Conservation (phyloP, 1,284 basidiomycete species). For the Garcileccinum viscosum region DNA sequence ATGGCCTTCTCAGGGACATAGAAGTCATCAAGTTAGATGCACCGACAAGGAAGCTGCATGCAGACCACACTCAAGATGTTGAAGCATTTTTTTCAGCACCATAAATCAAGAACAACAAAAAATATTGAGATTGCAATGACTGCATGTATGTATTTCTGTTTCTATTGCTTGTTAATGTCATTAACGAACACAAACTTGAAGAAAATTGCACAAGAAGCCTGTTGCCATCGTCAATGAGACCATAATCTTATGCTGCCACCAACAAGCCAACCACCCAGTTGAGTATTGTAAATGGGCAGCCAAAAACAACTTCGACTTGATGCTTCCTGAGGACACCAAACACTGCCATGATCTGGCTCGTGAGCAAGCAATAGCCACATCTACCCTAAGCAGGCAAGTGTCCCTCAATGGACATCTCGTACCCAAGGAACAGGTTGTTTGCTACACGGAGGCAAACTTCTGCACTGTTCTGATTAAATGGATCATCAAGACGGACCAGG, state of each 20-base stretch:
- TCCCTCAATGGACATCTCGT: neutral
- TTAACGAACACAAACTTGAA: neutral
- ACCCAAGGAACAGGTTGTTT: neutral
- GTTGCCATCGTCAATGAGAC: neutral
- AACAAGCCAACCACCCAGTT: neutral
- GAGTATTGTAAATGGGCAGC: conserved; percentile 1
- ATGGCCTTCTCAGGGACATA: neutral
- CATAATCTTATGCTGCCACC: neutral
- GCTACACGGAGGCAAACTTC: neutral
- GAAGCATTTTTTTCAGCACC: neutral
- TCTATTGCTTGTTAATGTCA: neutral
- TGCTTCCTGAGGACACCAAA: conserved; percentile 1
- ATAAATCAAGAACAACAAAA: neutral
- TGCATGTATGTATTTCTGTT: neutral
- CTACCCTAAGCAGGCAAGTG: neutral
- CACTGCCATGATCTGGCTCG: neutral
- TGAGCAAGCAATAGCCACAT: neutral
- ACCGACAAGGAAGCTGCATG: neutral
- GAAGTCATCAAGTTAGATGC: neutral
- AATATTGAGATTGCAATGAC: neutral
- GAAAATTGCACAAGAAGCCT: neutral
- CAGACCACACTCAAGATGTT: neutral
- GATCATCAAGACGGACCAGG: neutral
- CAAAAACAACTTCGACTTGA: neutral
- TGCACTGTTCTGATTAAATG: neutral